Conservation (phyloP, 1,139 yeast species). For the Candida buenavistaensis region DNA sequence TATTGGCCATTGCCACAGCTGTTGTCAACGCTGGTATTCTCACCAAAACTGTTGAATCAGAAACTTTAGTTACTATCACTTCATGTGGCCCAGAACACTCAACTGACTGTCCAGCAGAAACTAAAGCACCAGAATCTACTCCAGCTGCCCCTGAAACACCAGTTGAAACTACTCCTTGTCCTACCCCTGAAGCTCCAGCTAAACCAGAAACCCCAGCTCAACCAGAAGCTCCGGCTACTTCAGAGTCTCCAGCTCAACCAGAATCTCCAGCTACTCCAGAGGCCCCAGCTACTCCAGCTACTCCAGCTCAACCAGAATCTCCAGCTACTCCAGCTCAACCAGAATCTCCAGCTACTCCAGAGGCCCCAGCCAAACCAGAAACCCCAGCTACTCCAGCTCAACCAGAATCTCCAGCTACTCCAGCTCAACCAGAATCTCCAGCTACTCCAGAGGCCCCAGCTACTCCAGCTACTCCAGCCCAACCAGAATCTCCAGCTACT, state of each 20-base stretch:
- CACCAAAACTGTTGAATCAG: constrained; percentile 26
- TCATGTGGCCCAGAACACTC: constrained; percentile 35
- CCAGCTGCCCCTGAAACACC: constrained; percentile 1
- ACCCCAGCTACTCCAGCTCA: constrained; percentile 2
- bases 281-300: constrained; percentile 2
- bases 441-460: constrained; percentile 1
- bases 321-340: constrained; percentile 2
- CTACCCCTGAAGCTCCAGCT: constrained; percentile 1
- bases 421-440: constrained; percentile 1
- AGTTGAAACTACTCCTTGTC: too few species aligned
- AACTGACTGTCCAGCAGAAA: constrained; percentile 42
- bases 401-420: too few species aligned
- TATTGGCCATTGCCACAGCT: constrained; percentile 42
- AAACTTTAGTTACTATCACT: constrained; percentile 37
- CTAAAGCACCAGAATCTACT: too few species aligned
- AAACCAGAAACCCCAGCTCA: constrained; percentile 1
- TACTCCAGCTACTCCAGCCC: constrained; percentile 1
- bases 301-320: constrained; percentile 1
- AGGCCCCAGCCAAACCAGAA: neutral
- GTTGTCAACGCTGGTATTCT: constrained; percentile 26
- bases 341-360: constrained; percentile 1
- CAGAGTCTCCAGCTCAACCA: neutral
- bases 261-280: neutral
- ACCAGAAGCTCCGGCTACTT: neutral
- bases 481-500: neutral